These are phyloP conservation scores for Rutstroemia sydowiana DNA, from an alignment of 2,329 filamentous ascomycete species.

Conservation along the genomic window DNA sequence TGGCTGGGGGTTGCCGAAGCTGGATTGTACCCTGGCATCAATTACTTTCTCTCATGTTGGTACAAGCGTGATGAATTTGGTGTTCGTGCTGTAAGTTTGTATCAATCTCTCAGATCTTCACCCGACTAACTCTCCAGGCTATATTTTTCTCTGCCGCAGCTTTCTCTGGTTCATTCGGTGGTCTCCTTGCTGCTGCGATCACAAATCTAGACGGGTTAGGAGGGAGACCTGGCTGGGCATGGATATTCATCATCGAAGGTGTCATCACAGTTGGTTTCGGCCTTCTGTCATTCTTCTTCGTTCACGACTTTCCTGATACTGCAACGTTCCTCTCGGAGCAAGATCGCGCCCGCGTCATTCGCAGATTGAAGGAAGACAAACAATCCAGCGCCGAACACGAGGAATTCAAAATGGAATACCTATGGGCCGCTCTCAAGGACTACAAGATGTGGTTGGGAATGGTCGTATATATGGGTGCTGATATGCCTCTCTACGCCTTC, in stretches of 20 bases:
- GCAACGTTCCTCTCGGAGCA: conserved; percentile 63
- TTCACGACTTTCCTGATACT: conserved; percentile 74
- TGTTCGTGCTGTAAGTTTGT: conserved; percentile 67
- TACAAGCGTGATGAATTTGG: conserved; percentile 75
- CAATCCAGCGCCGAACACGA: conserved; percentile 71
- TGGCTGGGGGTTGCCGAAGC: conserved; percentile 70
- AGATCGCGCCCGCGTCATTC: conserved; percentile 66
- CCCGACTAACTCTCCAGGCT: too few relatives aligned
- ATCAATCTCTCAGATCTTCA: too few relatives aligned
- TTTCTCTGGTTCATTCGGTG: conserved; percentile 70
- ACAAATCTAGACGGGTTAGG: conserved; percentile 60
- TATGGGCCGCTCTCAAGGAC: conserved; percentile 66
- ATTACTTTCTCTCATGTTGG: conserved; percentile 80
- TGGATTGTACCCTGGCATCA: conserved; percentile 68
- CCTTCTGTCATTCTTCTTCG: conserved; percentile 64
- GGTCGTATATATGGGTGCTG: conserved; percentile 69
- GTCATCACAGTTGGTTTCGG: conserved; percentile 63
- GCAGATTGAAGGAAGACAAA: conserved; percentile 61
- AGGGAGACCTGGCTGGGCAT: conserved; percentile 50
- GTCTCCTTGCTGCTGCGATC: conserved; percentile 65
- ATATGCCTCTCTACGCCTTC: conserved; percentile 68
- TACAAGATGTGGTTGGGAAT: conserved; percentile 79
- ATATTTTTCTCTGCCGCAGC: conserved; percentile 82
- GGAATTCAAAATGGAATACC: conserved; percentile 63
- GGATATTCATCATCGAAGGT: conserved; percentile 66